Base-by-base conservation (phyloP, 305 asterid species). In the Andrographis paniculata region DNA sequence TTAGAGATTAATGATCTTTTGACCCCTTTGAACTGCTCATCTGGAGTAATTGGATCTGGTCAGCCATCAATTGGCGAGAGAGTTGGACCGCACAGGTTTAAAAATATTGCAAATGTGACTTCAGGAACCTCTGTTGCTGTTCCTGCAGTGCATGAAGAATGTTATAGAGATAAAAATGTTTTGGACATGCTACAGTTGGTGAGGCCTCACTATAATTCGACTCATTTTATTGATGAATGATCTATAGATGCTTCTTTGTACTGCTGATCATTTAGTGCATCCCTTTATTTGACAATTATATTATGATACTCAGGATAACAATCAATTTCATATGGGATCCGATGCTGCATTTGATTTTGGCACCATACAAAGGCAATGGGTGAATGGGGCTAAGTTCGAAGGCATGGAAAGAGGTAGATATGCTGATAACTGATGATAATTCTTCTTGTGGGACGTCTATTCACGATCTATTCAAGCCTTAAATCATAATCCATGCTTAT, bases 1-100 rank as follows among this genome's bases (percentile, higher is more conserved):
- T 20, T 80, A 49, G 86, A 80, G 46, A 83, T 77, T 18, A 11
- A 61, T 43, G 92, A 80, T 68, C 74, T 80, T 33, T 45, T 41
- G 27, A 11, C 21, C 14, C 79, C 80, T 1, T 45, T 68, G 65
- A 50, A 63, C 41, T 28, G 49, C 71, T 27, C 63, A 38, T 17
- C 42, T 36, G 70, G 49, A 59, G 59, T 44, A 46, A 3, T 17
- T 54, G 60, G 46, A 40, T 21, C 52, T 49, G 53, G 38, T 50
- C 71, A 43, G 48, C 24, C 62, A 16, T 22, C 59, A 24, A 18
- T 13, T 17, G 41, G 55, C 24, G 50, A 53, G 49, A n/a, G 45
- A 11, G 48, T 40, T 66, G 70, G 53, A 41, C 46, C 65, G 35
- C 30, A 37, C 42, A 17, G 7, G 65, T 45, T 52, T 24, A 50